Conservation (phyloP, 1,284 basidiomycete genomes). For the Apiotrichum akiyoshidainum region DNA sequence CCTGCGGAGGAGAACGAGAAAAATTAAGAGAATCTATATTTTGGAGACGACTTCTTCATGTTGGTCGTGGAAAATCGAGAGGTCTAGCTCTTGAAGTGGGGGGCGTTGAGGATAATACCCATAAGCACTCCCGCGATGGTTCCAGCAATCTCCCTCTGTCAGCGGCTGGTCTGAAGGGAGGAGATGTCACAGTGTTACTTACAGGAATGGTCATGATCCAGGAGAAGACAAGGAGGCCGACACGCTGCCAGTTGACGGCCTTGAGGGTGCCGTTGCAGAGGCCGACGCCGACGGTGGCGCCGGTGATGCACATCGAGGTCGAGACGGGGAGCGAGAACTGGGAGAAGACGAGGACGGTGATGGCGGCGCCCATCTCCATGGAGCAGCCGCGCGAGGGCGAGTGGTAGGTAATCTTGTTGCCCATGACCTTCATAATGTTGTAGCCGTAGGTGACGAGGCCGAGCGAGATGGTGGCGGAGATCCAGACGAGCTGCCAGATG, state of each 20-base stretch:
- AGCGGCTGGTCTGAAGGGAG: too few species aligned
- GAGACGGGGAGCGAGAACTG: constrained; percentile 51
- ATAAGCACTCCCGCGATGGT: constrained; percentile 46
- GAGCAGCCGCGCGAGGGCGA: constrained; percentile 53
- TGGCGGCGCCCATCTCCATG: constrained; percentile 54
- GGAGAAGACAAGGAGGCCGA: constrained; percentile 23
- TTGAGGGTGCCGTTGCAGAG: constrained; percentile 49
- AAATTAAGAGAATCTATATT: too few species aligned
- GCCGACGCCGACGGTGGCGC: constrained; percentile 53
- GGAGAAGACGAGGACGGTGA: constrained; percentile 53
- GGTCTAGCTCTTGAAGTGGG: constrained; percentile 31
- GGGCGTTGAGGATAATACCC: constrained; percentile 49
- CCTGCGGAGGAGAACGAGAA: too few species aligned
- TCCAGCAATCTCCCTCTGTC: too few species aligned
- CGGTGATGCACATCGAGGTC: constrained; percentile 54
- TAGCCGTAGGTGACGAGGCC: constrained; percentile 53
- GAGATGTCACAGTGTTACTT: too few species aligned
- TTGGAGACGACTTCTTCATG: too few species aligned
- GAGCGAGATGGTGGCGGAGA: constrained; percentile 48
- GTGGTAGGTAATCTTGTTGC: constrained; percentile 54
- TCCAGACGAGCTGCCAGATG: constrained; percentile 52
- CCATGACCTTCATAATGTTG: constrained; percentile 51
- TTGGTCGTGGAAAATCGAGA: too few species aligned
- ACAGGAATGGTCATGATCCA: constrained; percentile 53
- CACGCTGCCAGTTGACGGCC: constrained; percentile 49